These are phyloP conservation scores for Dothideomycetes sp. DNA, from an alignment of 2,329 filamentous ascomycete genomes.

Conservation along the genomic window DNA sequence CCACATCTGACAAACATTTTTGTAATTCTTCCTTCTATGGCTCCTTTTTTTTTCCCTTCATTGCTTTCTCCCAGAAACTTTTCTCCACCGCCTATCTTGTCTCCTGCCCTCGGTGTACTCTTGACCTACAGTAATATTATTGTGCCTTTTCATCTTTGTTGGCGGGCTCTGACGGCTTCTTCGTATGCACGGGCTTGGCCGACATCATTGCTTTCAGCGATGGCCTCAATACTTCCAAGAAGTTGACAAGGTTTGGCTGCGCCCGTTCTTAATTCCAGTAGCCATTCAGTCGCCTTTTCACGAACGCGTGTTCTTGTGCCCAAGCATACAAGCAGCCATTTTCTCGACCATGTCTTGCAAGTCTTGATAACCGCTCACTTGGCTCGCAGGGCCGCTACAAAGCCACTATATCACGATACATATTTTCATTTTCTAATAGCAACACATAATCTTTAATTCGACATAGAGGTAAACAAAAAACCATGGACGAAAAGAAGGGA, in stretches of 20 bases:
- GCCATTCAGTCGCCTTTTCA: background rate
- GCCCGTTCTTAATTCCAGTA: too few relatives aligned
- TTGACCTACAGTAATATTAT: background rate
- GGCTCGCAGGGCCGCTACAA: background rate
- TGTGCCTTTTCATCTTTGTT: too few relatives aligned
- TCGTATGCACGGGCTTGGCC: background rate
- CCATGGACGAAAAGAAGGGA: background rate
- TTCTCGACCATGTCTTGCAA: background rate
- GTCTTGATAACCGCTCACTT: background rate
- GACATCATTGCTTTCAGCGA: background rate
- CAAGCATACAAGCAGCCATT: background rate
- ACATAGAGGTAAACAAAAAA: background rate
- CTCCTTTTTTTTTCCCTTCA: background rate
- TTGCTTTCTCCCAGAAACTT: background rate
- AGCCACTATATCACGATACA: too few relatives aligned
- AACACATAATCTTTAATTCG: background rate
- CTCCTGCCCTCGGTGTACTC: background rate
- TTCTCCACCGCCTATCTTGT: background rate
- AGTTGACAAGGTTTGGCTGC: too few relatives aligned
- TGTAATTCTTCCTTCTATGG: background rate
- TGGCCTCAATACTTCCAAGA: background rate
- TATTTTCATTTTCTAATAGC: background rate
- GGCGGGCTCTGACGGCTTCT: too few relatives aligned
- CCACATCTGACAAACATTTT: background rate
- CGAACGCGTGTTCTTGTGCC: background rate